Evolutionary conservation across 1,139 yeast species (phyloP).

Genomic region (Ogataea hybrid): DNA sequence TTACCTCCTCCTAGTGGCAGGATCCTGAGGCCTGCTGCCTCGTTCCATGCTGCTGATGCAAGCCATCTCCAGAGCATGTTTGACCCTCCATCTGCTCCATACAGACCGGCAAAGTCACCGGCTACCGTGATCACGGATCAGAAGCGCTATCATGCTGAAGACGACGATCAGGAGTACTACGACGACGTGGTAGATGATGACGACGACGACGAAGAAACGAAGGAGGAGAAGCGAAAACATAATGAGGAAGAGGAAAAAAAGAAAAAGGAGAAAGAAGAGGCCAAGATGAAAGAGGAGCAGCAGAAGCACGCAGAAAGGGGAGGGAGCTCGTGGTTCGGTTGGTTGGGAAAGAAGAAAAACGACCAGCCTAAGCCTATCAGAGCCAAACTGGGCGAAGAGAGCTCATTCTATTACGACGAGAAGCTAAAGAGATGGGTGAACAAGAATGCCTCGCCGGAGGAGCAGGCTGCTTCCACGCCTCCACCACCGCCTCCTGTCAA

Average conservation of each 20-base stretch:
- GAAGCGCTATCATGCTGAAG: conserved; percentile 28
- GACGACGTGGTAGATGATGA: conserved; percentile 45
- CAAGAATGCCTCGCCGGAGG: conserved; percentile 69
- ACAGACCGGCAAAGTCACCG: conserved; percentile 17
- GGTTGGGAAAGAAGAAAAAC: conserved; percentile 40
- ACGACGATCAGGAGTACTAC: conserved; percentile 38
- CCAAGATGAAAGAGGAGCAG: conserved; percentile 21
- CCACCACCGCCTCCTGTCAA: conserved; percentile 31
- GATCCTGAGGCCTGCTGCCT: conserved; percentile 15
- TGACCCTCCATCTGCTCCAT: conserved; percentile 23
- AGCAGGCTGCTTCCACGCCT: conserved; percentile 38
- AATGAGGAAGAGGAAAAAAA: conserved; percentile 6
- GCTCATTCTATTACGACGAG: conserved; percentile 76
- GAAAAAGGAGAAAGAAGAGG: conserved; percentile 21
- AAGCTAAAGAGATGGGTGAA: conserved; percentile 86
- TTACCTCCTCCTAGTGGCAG: conserved; percentile 21
- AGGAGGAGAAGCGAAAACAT: conserved; percentile 10
- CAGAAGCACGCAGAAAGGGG: conserved; percentile 16
- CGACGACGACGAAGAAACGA: conserved; percentile 35
- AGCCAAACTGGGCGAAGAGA: conserved; percentile 86
- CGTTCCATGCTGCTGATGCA: conserved; percentile 11
- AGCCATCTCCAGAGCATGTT: conserved; percentile 24
- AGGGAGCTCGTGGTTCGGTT: conserved; percentile 49
- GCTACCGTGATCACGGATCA: conserved; percentile 26
- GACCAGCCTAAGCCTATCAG: conserved; percentile 71